Evolutionary conservation across 139 green algal species (phyloP).

Genomic region (Chlorella vulgaris): DNA sequence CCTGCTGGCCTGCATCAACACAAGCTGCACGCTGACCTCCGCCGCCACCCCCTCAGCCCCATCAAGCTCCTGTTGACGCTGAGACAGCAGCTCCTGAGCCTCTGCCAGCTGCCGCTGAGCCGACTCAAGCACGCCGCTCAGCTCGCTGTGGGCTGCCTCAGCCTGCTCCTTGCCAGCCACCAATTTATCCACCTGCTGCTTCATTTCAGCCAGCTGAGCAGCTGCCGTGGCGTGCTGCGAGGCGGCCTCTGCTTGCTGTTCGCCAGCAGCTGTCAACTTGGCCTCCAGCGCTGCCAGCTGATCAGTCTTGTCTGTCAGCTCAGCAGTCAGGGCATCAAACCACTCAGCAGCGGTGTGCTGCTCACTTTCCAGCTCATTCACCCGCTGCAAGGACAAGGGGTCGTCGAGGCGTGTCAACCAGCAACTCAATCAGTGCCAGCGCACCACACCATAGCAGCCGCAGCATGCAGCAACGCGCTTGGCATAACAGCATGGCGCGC

Average conservation of each 20-base stretch:
- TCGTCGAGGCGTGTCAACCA: neutral
- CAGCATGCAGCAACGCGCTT: no score
- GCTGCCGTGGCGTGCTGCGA: no score
- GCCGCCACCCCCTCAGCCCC: neutral
- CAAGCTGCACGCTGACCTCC: constrained; percentile 12
- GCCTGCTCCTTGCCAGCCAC: neutral
- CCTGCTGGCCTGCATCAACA: neutral
- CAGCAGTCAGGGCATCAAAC: constrained; percentile 33
- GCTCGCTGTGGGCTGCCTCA: neutral
- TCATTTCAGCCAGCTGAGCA: neutral
- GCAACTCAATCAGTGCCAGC: no score
- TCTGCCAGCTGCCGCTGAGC: neutral
- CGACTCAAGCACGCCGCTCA: neutral
- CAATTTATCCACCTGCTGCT: neutral
- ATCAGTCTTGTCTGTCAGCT: constrained; percentile 28
- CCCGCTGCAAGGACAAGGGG: constrained; percentile 4
- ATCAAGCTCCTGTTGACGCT: neutral
- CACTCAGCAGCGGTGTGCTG: constrained; percentile 25
- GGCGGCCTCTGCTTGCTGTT: neutral
- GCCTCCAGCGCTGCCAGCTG: constrained; percentile 1
- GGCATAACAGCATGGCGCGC: no score
- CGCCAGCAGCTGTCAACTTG: neutral
- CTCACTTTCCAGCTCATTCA: constrained; percentile 36
- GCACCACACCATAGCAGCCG: no score
- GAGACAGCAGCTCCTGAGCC: neutral